These are phyloP conservation scores for Sporothrix mexicana DNA, from an alignment of 2,329 filamentous ascomycete species.

Conservation along the genomic window DNA sequence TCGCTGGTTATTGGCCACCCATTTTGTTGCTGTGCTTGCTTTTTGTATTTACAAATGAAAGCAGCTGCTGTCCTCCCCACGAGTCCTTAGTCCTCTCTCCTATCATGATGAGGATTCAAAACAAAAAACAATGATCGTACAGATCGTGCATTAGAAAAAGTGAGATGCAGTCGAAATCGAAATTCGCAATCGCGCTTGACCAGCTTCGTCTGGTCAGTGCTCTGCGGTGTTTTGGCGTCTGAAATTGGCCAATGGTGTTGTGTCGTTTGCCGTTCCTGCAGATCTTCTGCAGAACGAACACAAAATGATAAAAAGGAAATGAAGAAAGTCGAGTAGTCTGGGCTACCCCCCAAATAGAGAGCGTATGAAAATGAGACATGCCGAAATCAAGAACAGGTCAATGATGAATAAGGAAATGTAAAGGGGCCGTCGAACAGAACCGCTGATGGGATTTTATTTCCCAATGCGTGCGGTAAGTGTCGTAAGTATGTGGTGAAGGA, in stretches of 20 bases:
- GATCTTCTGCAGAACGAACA: not conserved
- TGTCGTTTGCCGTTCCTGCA: not conserved
- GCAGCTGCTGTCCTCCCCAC: not conserved
- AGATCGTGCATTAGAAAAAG: not conserved
- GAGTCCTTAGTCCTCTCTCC: not conserved
- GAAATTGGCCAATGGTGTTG: not conserved
- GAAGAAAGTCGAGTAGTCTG: not conserved
- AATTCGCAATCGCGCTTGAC: not conserved
- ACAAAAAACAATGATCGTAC: slow-evolving; percentile 6
- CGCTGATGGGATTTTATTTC: not conserved
- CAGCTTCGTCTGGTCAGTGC: not conserved
- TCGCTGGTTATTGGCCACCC: not conserved
- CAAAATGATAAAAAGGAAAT: slow-evolving; percentile 18
- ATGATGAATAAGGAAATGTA: not conserved
- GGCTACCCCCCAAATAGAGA: slow-evolving; percentile 10
- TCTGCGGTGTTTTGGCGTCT: not conserved
- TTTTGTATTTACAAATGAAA: slow-evolving; percentile 4
- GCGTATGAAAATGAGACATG: slow-evolving; percentile 11
- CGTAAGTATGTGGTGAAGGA: not conserved
- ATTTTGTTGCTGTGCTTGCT: not conserved
- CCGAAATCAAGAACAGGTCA: not conserved
- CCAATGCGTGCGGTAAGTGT: slow-evolving; percentile 5
- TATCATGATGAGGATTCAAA: slow-evolving; percentile 12
- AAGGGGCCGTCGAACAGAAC: slow-evolving; percentile 14
- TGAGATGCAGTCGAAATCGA: not conserved